Percentiles rank a stretch among this genome's conserved stretches.
Evolutionary conservation across 169 alveolate genomes (phyloP).

Genomic region (Plasmodium vinckei): DNA sequence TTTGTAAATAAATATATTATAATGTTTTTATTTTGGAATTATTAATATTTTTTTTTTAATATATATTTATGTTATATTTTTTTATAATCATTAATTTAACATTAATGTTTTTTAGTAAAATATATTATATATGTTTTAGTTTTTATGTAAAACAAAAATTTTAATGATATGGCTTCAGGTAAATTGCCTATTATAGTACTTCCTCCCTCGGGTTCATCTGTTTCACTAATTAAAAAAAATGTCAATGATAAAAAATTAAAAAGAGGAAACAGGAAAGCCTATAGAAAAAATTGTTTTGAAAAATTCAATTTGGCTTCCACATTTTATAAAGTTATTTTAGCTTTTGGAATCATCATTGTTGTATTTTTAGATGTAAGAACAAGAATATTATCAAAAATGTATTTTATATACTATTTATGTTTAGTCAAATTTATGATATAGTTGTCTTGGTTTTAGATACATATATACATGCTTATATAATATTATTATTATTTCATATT

Average conservation of each 20-base stretch:
- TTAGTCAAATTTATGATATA: not conserved
- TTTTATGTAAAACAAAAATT: too few relatives aligned
- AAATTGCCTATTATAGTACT: not conserved
- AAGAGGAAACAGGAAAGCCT: not conserved
- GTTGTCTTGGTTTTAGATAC: not conserved
- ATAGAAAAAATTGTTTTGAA: not conserved
- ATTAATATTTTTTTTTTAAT: too few relatives aligned
- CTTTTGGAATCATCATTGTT: constrained; percentile 19
- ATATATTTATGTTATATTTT: too few relatives aligned
- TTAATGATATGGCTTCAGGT: too few relatives aligned
- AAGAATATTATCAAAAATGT: not conserved
- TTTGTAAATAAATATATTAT: too few relatives aligned
- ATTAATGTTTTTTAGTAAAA: too few relatives aligned
- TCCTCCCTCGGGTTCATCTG: constrained; percentile 1
- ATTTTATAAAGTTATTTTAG: constrained; percentile 9
- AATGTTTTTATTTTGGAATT: too few relatives aligned
- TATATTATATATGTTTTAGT: too few relatives aligned
- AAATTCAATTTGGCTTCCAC: constrained; percentile 14
- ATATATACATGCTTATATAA: not conserved
- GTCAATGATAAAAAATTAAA: not conserved
- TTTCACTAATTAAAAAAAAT: not conserved
- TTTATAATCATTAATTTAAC: too few relatives aligned
- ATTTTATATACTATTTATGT: not conserved
- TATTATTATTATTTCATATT: too few relatives aligned
- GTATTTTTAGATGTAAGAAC: constrained; percentile 13